A percentile compares a stretch with the other conserved stretches of the same genome.
Evolutionary conservation across 371 early-diverging fungal species (phyloP).

Genomic region (Entomophthora muscae): DNA sequence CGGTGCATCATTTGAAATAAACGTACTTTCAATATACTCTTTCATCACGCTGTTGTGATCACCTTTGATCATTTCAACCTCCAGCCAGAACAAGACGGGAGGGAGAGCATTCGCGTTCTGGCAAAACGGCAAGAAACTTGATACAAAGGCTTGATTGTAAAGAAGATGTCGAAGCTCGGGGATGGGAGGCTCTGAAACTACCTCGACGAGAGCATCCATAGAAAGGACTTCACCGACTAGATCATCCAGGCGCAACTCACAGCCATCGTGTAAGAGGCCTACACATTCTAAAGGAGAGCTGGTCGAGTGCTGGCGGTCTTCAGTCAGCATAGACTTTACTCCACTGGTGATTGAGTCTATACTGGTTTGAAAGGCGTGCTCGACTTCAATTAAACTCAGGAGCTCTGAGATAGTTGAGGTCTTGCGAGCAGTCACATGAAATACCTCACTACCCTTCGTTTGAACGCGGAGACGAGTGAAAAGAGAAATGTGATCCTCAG

Average conservation of each 20-base stretch:
- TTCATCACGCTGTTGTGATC: background rate
- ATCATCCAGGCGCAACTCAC: background rate
- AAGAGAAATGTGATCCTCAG: conserved; percentile 12
- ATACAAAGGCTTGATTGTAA: background rate
- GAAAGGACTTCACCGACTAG: background rate
- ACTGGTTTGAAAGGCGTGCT: background rate
- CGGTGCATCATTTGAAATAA: background rate
- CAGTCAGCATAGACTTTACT: background rate
- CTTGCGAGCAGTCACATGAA: background rate
- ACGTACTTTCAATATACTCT: background rate
- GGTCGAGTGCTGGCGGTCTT: background rate
- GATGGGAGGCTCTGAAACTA: background rate
- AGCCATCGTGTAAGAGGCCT: background rate
- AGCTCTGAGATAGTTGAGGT: background rate
- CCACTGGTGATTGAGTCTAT: background rate
- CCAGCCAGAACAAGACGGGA: background rate
- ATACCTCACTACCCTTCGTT: background rate
- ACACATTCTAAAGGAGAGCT: background rate
- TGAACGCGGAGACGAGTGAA: background rate
- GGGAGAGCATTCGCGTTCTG: background rate
- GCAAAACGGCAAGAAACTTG: background rate
- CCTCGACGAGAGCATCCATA: background rate
- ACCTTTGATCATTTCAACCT: background rate
- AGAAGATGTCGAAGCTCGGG: background rate
- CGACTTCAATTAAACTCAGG: background rate